Evolutionary conservation across 192 early-diverging fungal species (phyloP).

Genomic region (Mortierella alpina): DNA sequence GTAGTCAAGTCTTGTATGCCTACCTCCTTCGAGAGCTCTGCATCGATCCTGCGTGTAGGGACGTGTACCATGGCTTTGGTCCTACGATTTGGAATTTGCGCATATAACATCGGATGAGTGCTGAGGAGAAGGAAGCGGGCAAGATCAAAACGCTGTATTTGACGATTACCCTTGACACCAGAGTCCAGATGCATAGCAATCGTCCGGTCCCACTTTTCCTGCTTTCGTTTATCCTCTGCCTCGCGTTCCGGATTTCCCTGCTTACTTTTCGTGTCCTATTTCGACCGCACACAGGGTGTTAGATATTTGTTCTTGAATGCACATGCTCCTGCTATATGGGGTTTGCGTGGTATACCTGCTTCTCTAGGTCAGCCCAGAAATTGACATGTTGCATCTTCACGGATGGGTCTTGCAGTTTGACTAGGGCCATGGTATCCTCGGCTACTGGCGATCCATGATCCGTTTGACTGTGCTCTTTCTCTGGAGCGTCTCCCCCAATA

Average conservation of each 20-base stretch:
- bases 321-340: neutral
- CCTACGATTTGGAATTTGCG: neutral
- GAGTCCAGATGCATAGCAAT: constrained; percentile 77
- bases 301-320: neutral
- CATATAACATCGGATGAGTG: neutral
- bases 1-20: neutral
- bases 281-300: neutral
- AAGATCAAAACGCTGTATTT: neutral
- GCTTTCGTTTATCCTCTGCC: constrained; percentile 63
- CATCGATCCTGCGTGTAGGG: constrained; percentile 3
- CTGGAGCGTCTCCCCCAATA: neutral
- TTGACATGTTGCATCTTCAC: constrained; percentile 58
- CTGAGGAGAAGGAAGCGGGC: neutral
- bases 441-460: neutral
- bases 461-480: neutral
- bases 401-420: neutral
- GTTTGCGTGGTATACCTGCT: neutral
- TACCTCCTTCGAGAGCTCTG: constrained; percentile 22
- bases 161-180: constrained; percentile 38
- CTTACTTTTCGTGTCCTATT: constrained; percentile 9
- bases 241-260: constrained; percentile 66
- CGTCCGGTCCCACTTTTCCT: constrained; percentile 65
- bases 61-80: constrained; percentile 45
- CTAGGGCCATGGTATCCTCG: constrained; percentile 10
- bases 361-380: constrained; percentile 68